Percentiles rank a stretch among this genome's conserved stretches.
These are phyloP conservation scores for Leptographium galeiforme DNA, from an alignment of 2,329 filamentous ascomycete species.

Conservation along the genomic window DNA sequence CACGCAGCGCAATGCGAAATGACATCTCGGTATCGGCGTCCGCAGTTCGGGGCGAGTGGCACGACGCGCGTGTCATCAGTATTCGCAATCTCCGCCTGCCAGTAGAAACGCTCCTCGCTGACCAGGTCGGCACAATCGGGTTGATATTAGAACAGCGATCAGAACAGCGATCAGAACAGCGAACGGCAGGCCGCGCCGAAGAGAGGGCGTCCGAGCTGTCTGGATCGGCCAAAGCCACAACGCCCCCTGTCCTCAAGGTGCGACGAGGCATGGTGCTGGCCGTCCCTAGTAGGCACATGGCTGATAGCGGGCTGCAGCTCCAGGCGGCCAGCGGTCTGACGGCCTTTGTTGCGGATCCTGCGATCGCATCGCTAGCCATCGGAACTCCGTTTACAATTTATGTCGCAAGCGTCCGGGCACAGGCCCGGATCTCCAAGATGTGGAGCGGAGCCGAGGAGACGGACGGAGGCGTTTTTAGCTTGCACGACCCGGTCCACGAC, in stretches of 20 bases:
- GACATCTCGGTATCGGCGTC: conserved; percentile 38
- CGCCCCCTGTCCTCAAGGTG: conserved; percentile 23
- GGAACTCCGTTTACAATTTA: conserved; percentile 71
- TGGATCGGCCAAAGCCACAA: neutral
- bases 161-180: conserved; percentile 3
- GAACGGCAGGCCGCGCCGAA: neutral
- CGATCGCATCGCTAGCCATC: conserved; percentile 48
- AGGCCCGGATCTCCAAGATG: conserved; percentile 48
- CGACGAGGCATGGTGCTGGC: conserved; percentile 77
- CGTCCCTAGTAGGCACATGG: conserved; percentile 45
- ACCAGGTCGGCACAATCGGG: conserved; percentile 83
- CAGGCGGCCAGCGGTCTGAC: conserved; percentile 56
- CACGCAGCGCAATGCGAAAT: conserved; percentile 30
- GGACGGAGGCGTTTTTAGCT: conserved; percentile 43
- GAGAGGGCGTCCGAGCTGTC: no score
- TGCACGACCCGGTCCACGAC: conserved; percentile 28
- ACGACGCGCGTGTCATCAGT: conserved; percentile 66
- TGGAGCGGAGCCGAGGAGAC: conserved; percentile 6
- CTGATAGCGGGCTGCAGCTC: conserved; percentile 41
- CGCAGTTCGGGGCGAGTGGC: conserved; percentile 56
- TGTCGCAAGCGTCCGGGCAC: conserved; percentile 71
- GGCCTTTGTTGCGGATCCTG: conserved; percentile 54
- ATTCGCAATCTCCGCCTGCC: conserved; percentile 79
- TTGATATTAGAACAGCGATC: conserved; percentile 41
- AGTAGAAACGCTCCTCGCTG: conserved; percentile 59